Evolutionary conservation across 257 asterid species (phyloP), one percentile per base, ranked within the genome.

Genomic region (Striga asiatica): DNA sequence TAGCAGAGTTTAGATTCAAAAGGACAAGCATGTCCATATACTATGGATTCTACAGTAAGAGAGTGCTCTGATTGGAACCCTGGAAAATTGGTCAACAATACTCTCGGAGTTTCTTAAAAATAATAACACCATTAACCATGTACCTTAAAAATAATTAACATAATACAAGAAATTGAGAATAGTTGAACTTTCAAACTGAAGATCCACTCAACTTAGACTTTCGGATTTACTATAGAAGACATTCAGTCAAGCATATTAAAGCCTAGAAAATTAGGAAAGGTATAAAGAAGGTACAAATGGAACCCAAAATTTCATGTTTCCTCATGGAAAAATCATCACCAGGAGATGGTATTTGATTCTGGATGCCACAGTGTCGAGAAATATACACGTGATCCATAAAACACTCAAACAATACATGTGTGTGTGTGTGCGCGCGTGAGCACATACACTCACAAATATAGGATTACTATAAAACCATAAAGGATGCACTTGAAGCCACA

Each of bases 241-340:
- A 56, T n/a, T 45, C 6, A 10, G 47, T 9, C 47, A 27, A 2
- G 8, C 13, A 21, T 8, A 27, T 41, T 59, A 57, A 56, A 55
- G 48, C 54, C 52, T 20, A 51, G 24, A 48, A 60, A 31, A 42
- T 48, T 60, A 45, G 62, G 14, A 16, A 41, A 29, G 5, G 34
- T n/a, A n/a, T n/a, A n/a, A 3, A 37, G 48, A 43, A 31, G 31
- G 17, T 39, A 34, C 6, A 34, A 43, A 47, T 21, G 35, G 37
- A 5, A 14, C 39, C 48, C 22, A 47, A 52, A 48, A 32, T 34
- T 6, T 45, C 49, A 13, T 25, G 27, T 9, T 37, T 61, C 46
- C n/a, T 18, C 17, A 12, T n/a, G 27, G 45, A 45, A n/a, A 53
- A 56, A 28, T n/a, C 51, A 46, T 42, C 65, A 64, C 50, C 42